Percentiles rank a stretch among this genome's conserved stretches.
Conservation (phyloP, 2,329 filamentous ascomycete species). For the Leptographium flavum region DNA sequence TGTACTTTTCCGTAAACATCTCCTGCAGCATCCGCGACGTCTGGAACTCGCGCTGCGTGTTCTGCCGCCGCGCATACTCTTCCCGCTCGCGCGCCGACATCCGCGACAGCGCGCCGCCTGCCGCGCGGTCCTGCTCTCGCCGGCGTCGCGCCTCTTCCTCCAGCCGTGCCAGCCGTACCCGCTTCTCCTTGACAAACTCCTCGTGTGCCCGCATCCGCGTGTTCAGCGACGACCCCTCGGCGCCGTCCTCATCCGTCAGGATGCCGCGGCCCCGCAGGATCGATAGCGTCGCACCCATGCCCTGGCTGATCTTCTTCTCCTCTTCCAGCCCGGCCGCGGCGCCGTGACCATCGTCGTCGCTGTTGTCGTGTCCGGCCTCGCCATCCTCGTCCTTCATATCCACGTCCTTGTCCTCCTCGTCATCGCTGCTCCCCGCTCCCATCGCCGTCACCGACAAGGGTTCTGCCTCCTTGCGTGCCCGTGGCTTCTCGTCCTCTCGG, state of each 20-base stretch:
- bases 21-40: slow-evolving; percentile 72
- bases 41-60: slow-evolving; percentile 73
- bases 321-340: slow-evolving; percentile 53
- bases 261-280: slow-evolving; percentile 79
- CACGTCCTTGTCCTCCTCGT: slow-evolving; percentile 30
- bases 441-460: slow-evolving; percentile 23
- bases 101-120: slow-evolving; percentile 63
- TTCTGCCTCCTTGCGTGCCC: slow-evolving; percentile 16
- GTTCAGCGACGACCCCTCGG: slow-evolving; percentile 14
- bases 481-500: slow-evolving; percentile 38
- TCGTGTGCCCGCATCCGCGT: slow-evolving; percentile 44
- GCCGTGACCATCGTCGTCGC: slow-evolving; percentile 18
- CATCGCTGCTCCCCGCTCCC: slow-evolving; percentile 21
- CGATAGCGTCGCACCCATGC: slow-evolving; percentile 68
- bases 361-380: slow-evolving; percentile 50
- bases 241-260: slow-evolving; percentile 44
- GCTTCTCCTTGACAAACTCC: slow-evolving; percentile 67
- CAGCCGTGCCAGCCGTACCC: slow-evolving; percentile 56
- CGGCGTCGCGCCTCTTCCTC: slow-evolving; percentile 67
- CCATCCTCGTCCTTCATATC: slow-evolving; percentile 35
- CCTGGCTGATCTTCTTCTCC: slow-evolving; percentile 64
- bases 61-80: slow-evolving; percentile 76
- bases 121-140: slow-evolving; percentile 77
- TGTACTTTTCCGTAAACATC: slow-evolving; percentile 76
- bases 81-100: slow-evolving; percentile 90